Percentiles rank a stretch among this genome's conserved stretches.
Evolutionary conservation across 257 asterid genomes (phyloP).

Genomic region (Catharanthus roseus): DNA sequence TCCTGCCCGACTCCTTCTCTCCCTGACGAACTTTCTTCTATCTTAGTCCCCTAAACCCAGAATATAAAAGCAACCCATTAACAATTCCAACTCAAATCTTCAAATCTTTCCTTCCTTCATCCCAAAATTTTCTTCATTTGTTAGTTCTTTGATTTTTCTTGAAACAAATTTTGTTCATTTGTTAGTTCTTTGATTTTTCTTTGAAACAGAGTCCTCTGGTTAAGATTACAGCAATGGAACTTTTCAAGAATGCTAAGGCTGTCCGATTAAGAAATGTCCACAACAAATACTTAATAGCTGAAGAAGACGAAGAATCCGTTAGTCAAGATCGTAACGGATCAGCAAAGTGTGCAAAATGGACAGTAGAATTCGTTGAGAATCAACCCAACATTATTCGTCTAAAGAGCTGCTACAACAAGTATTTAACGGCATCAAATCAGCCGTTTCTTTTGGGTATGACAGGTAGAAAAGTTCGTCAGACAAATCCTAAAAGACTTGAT

Average conservation of each 20-base stretch:
- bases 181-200: background rate
- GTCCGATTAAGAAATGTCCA: slow-evolving; percentile 32
- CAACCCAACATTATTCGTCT: slow-evolving; percentile 28
- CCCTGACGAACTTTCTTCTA: background rate
- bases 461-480: slow-evolving; percentile 67
- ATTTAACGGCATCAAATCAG: slow-evolving; percentile 40
- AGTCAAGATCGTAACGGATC: slow-evolving; percentile 35
- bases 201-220: slow-evolving; percentile 13
- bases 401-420: slow-evolving; percentile 34
- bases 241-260: slow-evolving; percentile 32
- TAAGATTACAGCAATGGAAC: slow-evolving; percentile 31
- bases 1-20: slow-evolving; percentile 17
- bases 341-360: slow-evolving; percentile 33
- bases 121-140: too few relatives aligned
- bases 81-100: background rate
- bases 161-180: too few relatives aligned
- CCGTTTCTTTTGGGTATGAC: slow-evolving; percentile 66
- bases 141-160: too few relatives aligned
- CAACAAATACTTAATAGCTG: slow-evolving; percentile 38
- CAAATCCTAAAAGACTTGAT: slow-evolving; percentile 59
- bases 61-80: slow-evolving; percentile 8
- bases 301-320: slow-evolving; percentile 37
- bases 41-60: background rate
- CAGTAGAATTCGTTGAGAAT: slow-evolving; percentile 27
- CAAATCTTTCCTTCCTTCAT: background rate